Evolutionary conservation across 2,329 filamentous ascomycete genomes (phyloP).

Genomic region (Fusarium sp.): DNA sequence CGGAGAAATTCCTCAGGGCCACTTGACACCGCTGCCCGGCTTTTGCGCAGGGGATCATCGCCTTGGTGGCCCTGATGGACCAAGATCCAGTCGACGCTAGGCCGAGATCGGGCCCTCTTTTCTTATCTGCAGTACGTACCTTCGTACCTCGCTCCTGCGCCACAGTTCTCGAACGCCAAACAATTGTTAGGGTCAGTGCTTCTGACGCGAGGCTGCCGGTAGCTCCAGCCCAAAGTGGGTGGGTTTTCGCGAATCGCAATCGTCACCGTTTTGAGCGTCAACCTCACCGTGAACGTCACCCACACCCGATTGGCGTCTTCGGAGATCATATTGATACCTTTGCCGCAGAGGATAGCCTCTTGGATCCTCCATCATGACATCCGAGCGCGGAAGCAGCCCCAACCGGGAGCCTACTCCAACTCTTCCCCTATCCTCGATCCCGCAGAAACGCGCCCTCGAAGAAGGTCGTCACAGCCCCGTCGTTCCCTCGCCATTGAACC

Average conservation of each 20-base stretch:
- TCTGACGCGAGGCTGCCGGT: slow-evolving; percentile 13
- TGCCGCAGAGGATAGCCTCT: neutral
- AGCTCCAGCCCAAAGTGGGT: slow-evolving; percentile 20
- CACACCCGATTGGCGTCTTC: neutral
- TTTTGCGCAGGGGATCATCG: slow-evolving; percentile 38
- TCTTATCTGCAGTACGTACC: slow-evolving; percentile 16
- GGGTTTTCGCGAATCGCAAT: slow-evolving; percentile 9
- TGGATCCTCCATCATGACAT: slow-evolving; percentile 46
- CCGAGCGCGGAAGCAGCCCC: slow-evolving; percentile 52
- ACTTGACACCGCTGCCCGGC: slow-evolving; percentile 36
- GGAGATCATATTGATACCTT: neutral
- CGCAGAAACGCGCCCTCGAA: slow-evolving; percentile 74
- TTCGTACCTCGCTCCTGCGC: neutral
- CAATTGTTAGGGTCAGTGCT: neutral
- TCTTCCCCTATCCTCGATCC: slow-evolving; percentile 60
- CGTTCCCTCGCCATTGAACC: slow-evolving; percentile 80
- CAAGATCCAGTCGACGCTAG: slow-evolving; percentile 43
- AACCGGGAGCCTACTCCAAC: slow-evolving; percentile 57
- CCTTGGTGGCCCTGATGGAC: slow-evolving; percentile 28
- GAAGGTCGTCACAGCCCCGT: slow-evolving; percentile 75
- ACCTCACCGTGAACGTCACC: slow-evolving; percentile 5
- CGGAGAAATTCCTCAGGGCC: slow-evolving; percentile 38
- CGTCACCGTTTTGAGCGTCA: slow-evolving; percentile 2
- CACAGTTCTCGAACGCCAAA: slow-evolving; percentile 6
- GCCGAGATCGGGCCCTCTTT: slow-evolving; percentile 44